Conservation (phyloP, 2,329 filamentous ascomycete species). For the Aspergillus pseudoterreus region DNA sequence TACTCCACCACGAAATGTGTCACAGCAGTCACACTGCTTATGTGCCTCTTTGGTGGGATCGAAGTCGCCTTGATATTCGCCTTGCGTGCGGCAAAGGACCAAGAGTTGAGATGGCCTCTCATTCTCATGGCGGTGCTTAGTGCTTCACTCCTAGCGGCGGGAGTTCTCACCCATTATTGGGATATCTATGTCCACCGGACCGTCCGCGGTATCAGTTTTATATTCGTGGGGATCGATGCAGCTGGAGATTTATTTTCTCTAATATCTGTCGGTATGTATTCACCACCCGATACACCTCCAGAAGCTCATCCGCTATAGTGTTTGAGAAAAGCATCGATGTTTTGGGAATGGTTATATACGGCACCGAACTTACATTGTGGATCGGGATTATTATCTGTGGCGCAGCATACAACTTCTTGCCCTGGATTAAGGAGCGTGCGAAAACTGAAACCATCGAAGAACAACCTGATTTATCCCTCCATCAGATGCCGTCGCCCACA, state of each 20-base stretch:
- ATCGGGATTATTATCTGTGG: constrained; percentile 64
- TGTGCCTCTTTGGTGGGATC: constrained; percentile 55
- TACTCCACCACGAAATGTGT: constrained; percentile 52
- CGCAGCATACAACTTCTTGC: constrained; percentile 60
- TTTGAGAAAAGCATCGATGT: constrained; percentile 43
- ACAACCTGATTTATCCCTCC: constrained; percentile 29
- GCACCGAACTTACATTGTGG: constrained; percentile 63
- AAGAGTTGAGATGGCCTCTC: constrained; percentile 56
- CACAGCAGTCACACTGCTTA: constrained; percentile 49
- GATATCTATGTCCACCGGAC: constrained; percentile 65
- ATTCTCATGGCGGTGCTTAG: constrained; percentile 66
- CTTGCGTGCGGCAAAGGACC: constrained; percentile 44
- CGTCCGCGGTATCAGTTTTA: constrained; percentile 67
- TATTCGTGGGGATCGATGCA: constrained; percentile 68
- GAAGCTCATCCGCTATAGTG: constrained; percentile 12
- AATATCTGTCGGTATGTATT: constrained; percentile 51
- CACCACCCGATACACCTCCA: background rate
- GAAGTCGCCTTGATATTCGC: constrained; percentile 60
- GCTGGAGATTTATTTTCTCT: constrained; percentile 66
- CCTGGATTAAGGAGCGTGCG: constrained; percentile 48
- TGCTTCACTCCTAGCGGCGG: constrained; percentile 59
- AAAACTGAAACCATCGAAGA: constrained; percentile 4
- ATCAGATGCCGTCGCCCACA: constrained; percentile 56
- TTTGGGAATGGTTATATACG: constrained; percentile 64
- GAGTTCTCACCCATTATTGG: constrained; percentile 65